Evolutionary conservation across 1,284 basidiomycete genomes (phyloP).

Genomic region (Fomes fomentarius): DNA sequence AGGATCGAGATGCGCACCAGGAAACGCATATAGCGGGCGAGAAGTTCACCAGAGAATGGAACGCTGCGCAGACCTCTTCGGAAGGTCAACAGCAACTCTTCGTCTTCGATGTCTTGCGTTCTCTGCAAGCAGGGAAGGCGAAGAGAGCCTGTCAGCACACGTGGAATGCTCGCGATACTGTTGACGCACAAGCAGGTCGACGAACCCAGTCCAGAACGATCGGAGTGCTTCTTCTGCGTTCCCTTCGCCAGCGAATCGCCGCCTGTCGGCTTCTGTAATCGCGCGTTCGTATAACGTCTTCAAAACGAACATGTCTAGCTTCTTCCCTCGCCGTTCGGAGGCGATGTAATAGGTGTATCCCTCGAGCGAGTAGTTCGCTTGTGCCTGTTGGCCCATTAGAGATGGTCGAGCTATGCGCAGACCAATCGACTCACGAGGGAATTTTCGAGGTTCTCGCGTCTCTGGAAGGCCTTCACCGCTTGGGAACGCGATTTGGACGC

Average conservation of each 20-base stretch:
- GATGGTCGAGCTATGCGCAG: background rate
- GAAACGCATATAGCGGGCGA: conserved; percentile 73
- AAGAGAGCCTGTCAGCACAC: background rate
- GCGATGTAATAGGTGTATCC: conserved; percentile 66
- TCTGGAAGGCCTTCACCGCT: conserved; percentile 62
- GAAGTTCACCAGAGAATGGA: conserved; percentile 70
- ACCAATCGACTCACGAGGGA: conserved; percentile 49
- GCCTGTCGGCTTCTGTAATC: conserved; percentile 68
- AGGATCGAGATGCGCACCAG: conserved; percentile 43
- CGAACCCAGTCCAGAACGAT: conserved; percentile 67
- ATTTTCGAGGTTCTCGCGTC: conserved; percentile 62
- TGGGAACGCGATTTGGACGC: conserved; percentile 72
- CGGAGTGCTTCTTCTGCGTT: conserved; percentile 61
- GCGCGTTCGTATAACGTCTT: conserved; percentile 77
- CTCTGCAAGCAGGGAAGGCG: conserved; percentile 41
- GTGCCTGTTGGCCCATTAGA: conserved; percentile 35
- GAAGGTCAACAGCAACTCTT: conserved; percentile 44
- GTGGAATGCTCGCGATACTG: background rate
- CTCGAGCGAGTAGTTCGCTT: conserved; percentile 55
- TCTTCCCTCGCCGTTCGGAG: conserved; percentile 65
- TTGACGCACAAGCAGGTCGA: conserved; percentile 52
- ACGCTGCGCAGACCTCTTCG: conserved; percentile 66
- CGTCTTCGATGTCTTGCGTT: conserved; percentile 45
- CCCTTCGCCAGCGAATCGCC: conserved; percentile 51
- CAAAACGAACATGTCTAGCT: conserved; percentile 65